These are phyloP conservation scores for Aeminium ludgeri DNA, from an alignment of 495 filamentous ascomycete genomes.

Conservation along the genomic window DNA sequence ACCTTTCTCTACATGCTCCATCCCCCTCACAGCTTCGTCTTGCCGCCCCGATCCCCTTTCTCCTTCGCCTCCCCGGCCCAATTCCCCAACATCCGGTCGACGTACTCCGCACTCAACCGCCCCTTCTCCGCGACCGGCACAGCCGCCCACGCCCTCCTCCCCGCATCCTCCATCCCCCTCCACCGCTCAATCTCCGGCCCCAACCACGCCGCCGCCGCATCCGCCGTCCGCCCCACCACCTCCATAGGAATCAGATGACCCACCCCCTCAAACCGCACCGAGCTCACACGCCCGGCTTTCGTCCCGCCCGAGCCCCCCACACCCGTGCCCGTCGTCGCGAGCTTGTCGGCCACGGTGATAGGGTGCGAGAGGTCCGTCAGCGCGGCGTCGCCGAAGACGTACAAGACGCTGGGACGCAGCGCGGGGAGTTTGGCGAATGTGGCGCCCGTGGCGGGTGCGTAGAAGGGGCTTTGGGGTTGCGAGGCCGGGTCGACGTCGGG, in stretches of 20 bases:
- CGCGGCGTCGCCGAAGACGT: conserved; percentile 48
- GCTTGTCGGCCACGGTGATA: conserved; percentile 34
- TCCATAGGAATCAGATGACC: conserved; percentile 62
- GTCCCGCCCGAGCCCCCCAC: conserved; percentile 52
- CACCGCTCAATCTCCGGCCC: conserved; percentile 12
- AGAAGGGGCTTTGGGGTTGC: conserved; percentile 41
- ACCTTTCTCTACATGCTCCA: not conserved
- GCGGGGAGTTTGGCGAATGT: conserved; percentile 48
- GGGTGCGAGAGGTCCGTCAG: conserved; percentile 45
- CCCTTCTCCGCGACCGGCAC: conserved; percentile 8
- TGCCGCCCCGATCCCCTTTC: not conserved
- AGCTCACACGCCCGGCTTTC: conserved; percentile 47
- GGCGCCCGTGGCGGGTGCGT: conserved; percentile 50
- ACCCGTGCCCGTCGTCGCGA: conserved; percentile 47
- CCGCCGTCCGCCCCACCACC: conserved; percentile 10
- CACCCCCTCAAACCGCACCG: conserved; percentile 44
- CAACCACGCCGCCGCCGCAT: conserved; percentile 20
- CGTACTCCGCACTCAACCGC: conserved; percentile 7
- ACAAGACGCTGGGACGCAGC: conserved; percentile 65
- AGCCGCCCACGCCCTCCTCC: conserved; percentile 10
- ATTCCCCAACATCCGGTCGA: conserved; percentile 4
- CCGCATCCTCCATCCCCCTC: conserved; percentile 9
- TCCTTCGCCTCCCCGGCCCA: not conserved
- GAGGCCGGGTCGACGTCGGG: conserved; percentile 19
- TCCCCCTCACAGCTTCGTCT: not conserved